Evolutionary conservation across 345 rosid species (phyloP).

Genomic region (Jatropha curcas): DNA sequence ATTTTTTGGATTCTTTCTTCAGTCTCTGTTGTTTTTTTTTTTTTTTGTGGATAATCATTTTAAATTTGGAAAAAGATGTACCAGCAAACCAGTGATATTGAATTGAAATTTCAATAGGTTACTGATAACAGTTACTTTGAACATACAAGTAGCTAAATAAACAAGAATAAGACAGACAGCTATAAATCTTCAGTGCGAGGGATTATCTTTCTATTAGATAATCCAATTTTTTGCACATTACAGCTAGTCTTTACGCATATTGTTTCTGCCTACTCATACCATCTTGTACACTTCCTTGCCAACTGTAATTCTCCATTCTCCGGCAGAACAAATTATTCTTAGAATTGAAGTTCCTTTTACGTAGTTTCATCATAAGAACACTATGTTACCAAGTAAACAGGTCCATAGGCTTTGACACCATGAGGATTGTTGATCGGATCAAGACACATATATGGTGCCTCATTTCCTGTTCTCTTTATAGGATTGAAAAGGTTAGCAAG

Average conservation of each 20-base stretch:
- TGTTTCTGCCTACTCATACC: background rate
- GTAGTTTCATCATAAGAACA: background rate
- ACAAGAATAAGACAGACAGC: background rate
- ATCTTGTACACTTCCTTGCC: background rate
- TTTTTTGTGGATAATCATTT: no score
- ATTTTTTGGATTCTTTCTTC: background rate
- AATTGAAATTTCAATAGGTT: background rate
- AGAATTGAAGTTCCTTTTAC: background rate
- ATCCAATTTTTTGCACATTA: background rate
- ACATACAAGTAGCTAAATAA: background rate
- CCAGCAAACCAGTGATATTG: background rate
- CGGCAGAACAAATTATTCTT: background rate
- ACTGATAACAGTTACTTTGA: background rate
- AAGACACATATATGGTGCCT: constrained; percentile 44
- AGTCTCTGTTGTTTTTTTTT: background rate
- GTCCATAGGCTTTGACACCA: constrained; percentile 44
- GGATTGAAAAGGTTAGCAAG: constrained; percentile 37
- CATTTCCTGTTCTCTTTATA: constrained; percentile 31
- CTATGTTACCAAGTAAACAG: constrained; percentile 56
- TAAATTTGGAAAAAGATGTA: background rate
- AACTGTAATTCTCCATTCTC: background rate
- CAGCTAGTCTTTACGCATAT: background rate
- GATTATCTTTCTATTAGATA: background rate
- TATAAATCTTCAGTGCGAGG: background rate
- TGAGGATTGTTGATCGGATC: constrained; percentile 31